Conservation (phyloP, 306 rosid species). For the Cicer cuneatum region DNA sequence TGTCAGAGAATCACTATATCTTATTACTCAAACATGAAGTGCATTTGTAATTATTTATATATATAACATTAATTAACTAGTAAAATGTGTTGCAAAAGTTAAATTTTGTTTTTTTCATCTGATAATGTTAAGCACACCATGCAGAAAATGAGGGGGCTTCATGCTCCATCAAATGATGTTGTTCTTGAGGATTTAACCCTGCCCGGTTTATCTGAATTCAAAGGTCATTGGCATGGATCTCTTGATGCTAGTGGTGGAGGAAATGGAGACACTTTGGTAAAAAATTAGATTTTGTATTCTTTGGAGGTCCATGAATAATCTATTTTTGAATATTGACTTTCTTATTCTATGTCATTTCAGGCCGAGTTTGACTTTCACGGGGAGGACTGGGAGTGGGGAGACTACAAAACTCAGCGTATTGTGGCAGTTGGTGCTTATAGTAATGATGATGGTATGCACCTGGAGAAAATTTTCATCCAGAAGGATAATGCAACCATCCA, state of each 20-base stretch:
- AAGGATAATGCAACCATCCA: slow-evolving; percentile 94
- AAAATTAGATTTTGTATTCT: slow-evolving; percentile 33
- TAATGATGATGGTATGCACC: slow-evolving; percentile 81
- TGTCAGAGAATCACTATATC: slow-evolving; percentile 19
- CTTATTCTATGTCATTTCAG: slow-evolving; percentile 56
- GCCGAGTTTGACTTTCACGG: slow-evolving; percentile 94
- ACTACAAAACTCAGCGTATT: slow-evolving; percentile 89
- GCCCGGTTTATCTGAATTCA: slow-evolving; percentile 90
- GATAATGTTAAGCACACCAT: slow-evolving; percentile 29
- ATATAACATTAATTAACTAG: slow-evolving; percentile 27
- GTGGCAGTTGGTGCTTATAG: slow-evolving; percentile 89
- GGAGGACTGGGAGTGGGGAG: slow-evolving; percentile 99
- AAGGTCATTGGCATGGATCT: slow-evolving; percentile 93
- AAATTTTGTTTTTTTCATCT: slow-evolving; percentile 10
- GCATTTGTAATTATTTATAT: slow-evolving; percentile 21
- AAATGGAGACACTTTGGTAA: slow-evolving; percentile 94
- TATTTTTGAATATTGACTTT: slow-evolving; percentile 41
- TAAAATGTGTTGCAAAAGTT: slow-evolving; percentile 26
- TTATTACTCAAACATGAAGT: slow-evolving; percentile 32
- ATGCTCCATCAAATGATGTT: slow-evolving; percentile 71
- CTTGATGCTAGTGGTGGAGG: slow-evolving; percentile 99
- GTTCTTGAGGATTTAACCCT: slow-evolving; percentile 79
- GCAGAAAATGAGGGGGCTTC: slow-evolving; percentile 79
- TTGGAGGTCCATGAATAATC: slow-evolving; percentile 38
- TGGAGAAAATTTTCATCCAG: slow-evolving; percentile 83